Percentiles rank a stretch among this genome's conserved stretches.
phyloP scores from a whole-genome alignment of 108 stramenopile genomes.

The Hondaea fermentalgiana region DNA sequence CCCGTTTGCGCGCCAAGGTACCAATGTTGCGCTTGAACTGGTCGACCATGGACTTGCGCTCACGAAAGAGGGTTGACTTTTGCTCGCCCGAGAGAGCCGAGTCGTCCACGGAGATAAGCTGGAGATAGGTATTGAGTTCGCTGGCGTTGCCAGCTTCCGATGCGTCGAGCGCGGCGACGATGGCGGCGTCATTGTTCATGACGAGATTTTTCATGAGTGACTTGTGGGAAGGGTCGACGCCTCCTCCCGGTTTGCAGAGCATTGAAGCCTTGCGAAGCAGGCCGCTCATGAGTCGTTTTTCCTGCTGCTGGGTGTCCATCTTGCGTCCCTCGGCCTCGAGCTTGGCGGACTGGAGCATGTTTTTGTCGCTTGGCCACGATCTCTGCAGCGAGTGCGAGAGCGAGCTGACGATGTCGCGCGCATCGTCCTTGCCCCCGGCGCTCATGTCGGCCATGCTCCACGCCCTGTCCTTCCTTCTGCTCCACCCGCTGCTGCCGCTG shows the following conservation, averaged over 20 bases:
- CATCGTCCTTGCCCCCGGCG: background rate
- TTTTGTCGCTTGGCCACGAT: conserved; percentile 5
- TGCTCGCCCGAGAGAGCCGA: background rate
- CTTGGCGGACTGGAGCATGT: background rate
- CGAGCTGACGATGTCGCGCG: background rate
- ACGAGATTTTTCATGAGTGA: background rate
- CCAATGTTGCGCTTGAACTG: background rate
- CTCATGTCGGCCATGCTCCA: background rate
- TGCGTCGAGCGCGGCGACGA: background rate
- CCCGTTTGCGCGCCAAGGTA: background rate
- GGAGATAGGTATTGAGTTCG: background rate
- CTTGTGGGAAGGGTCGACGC: background rate
- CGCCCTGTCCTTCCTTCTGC: background rate
- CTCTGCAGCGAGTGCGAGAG: background rate
- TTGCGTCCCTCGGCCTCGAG: background rate
- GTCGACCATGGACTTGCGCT: background rate
- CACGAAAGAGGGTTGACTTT: background rate
- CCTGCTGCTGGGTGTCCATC: background rate
- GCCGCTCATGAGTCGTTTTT: background rate
- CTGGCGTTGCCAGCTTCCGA: background rate
- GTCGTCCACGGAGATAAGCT: background rate
- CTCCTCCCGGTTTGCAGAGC: conserved; percentile 6
- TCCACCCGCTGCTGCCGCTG: background rate
- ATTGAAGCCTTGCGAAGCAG: background rate
- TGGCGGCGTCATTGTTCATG: background rate